phyloP scores from a whole-genome alignment of 2,329 filamentous ascomycete genomes.

The Mariannaea sp. region DNA sequence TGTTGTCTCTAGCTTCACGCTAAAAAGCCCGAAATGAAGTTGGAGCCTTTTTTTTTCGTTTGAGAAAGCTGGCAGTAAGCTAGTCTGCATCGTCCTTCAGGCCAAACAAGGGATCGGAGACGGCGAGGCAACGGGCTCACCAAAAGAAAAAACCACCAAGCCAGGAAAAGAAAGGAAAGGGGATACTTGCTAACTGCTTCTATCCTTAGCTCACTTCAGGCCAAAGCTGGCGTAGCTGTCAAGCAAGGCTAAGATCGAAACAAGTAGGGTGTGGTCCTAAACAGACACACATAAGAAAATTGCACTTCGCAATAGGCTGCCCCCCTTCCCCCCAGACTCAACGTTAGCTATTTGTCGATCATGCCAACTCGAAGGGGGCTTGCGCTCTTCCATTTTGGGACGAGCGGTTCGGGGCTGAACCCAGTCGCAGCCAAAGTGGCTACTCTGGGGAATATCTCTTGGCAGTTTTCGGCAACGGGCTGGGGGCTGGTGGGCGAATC shows the following conservation, averaged over 20 bases:
- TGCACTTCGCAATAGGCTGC: too few species aligned
- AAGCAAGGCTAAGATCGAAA: background rate
- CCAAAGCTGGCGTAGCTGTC: background rate
- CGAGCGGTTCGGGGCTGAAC: conserved; percentile 23
- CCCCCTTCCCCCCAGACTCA: conserved; percentile 8
- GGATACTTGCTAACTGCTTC: too few species aligned
- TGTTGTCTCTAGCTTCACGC: conserved; percentile 14
- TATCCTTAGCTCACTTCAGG: too few species aligned
- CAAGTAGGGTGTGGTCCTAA: conserved; percentile 30
- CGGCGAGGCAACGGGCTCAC: conserved; percentile 3
- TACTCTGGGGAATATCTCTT: conserved; percentile 39
- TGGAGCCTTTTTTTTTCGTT: conserved; percentile 23
- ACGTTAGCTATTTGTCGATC: conserved; percentile 33
- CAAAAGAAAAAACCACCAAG: conserved; percentile 17
- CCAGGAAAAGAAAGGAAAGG: background rate
- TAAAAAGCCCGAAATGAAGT: conserved; percentile 30
- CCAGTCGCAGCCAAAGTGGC: conserved; percentile 24
- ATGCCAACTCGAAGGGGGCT: conserved; percentile 29
- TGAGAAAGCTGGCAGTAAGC: conserved; percentile 27
- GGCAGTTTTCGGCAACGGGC: conserved; percentile 28
- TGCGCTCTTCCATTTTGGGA: conserved; percentile 27
- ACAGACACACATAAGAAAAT: too few species aligned
- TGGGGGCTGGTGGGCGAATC: conserved; percentile 23
- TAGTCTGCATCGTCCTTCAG: conserved; percentile 8
- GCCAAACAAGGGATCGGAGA: background rate